Evolutionary conservation across 2,329 filamentous ascomycete species (phyloP).

Genomic region (Juglanconis oblonga): DNA sequence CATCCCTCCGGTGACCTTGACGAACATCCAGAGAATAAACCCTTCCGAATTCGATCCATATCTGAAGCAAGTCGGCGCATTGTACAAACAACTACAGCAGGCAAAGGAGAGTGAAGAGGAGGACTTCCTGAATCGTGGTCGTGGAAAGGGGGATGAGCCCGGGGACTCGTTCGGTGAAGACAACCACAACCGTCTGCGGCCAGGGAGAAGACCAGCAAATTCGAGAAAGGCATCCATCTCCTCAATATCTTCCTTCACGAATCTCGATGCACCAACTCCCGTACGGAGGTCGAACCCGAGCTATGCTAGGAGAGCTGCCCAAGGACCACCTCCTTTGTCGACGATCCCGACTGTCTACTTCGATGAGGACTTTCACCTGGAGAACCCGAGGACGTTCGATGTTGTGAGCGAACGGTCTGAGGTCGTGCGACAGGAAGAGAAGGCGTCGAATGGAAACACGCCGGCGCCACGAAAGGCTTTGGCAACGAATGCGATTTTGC

Average conservation of each 20-base stretch:
- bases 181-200: conserved; percentile 46
- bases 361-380: conserved; percentile 89
- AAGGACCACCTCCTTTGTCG: conserved; percentile 79
- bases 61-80: conserved; percentile 75
- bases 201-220: conserved; percentile 36
- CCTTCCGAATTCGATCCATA: conserved; percentile 79
- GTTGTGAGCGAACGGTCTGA: conserved; percentile 95
- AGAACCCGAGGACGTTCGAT: conserved; percentile 95
- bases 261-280: conserved; percentile 43
- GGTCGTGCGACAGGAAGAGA: conserved; percentile 72
- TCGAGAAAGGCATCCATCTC: conserved; percentile 41
- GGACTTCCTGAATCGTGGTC: conserved; percentile 34
- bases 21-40: conserved; percentile 82
- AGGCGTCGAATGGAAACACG: conserved; percentile 53
- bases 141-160: conserved; percentile 42
- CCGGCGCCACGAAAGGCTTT: conserved; percentile 75
- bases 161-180: conserved; percentile 27
- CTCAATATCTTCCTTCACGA: conserved; percentile 48
- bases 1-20: conserved; percentile 88
- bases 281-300: conserved; percentile 44
- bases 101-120: conserved; percentile 76
- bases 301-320: conserved; percentile 56
- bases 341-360: conserved; percentile 94
- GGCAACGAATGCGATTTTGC: conserved; percentile 93
- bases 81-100: conserved; percentile 87